A percentile compares a stretch with the other conserved stretches of the same genome.
Conservation (phyloP, 2,329 filamentous ascomycete species). For the Nigrospora sphaerica region DNA sequence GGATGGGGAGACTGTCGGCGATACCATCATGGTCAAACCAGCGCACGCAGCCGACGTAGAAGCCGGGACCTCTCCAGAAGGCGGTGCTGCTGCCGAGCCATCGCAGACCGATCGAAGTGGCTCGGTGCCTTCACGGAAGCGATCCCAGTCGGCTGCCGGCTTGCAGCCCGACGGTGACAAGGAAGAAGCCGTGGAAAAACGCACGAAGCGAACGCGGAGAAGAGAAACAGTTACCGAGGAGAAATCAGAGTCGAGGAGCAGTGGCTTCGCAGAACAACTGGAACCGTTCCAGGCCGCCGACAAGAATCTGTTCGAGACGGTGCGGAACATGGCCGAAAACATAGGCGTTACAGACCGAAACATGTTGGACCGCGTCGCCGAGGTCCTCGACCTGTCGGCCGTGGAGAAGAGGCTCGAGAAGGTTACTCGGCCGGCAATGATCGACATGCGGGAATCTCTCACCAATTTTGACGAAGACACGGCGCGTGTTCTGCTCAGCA, state of each 20-base stretch:
- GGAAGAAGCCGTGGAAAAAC: conserved; percentile 51
- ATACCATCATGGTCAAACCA: not conserved
- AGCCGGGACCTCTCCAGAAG: conserved; percentile 12
- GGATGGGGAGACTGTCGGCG: not conserved
- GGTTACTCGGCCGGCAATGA: conserved; percentile 36
- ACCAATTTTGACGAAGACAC: conserved; percentile 45
- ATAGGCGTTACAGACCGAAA: conserved; percentile 44
- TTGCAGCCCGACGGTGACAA: conserved; percentile 43
- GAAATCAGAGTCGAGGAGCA: conserved; percentile 38
- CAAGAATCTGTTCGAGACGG: conserved; percentile 47
- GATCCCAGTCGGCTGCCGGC: conserved; percentile 56
- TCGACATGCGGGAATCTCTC: conserved; percentile 43
- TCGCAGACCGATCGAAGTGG: conserved; percentile 25
- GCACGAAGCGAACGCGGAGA: conserved; percentile 59
- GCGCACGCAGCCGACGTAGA: conserved; percentile 14
- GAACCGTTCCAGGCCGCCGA: conserved; percentile 51
- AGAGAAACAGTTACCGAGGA: conserved; percentile 51
- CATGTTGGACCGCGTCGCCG: conserved; percentile 36
- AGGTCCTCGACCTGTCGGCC: conserved; percentile 45
- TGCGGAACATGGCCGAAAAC: conserved; percentile 47
- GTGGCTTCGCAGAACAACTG: conserved; percentile 45
- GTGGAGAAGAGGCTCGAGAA: conserved; percentile 43
- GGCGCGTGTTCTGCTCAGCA: conserved; percentile 44
- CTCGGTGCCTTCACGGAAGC: conserved; percentile 44
- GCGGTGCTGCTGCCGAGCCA: conserved; percentile 21